phyloP scores from a whole-genome alignment of 176 grass and related monocot species.

The Phyllostachys edulis region DNA sequence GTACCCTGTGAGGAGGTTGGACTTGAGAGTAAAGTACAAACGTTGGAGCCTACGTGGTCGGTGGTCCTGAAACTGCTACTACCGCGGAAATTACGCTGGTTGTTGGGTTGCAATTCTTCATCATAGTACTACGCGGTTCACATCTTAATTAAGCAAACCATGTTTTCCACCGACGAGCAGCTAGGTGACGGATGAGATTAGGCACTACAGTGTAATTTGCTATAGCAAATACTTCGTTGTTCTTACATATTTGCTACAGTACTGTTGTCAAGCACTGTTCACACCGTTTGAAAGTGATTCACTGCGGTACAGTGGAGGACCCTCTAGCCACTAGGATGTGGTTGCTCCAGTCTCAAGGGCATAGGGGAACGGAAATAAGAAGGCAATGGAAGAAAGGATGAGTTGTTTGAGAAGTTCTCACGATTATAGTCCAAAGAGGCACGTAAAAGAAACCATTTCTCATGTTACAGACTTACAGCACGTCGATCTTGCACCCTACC shows the following conservation, averaged over 20 bases:
- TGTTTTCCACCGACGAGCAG: conserved; percentile 15
- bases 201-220: too few relatives aligned
- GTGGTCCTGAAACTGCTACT: not conserved
- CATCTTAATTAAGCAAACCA: conserved; percentile 25
- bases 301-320: too few relatives aligned
- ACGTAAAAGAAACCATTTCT: too few relatives aligned
- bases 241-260: too few relatives aligned
- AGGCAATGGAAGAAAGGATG: too few relatives aligned
- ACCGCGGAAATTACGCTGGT: conserved; percentile 41
- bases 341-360: not conserved
- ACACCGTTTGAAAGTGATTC: too few relatives aligned
- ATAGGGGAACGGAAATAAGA: not conserved
- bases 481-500: too few relatives aligned
- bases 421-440: not conserved
- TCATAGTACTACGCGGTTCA: conserved; percentile 20
- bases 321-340: too few relatives aligned
- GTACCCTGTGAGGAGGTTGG: not conserved
- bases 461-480: too few relatives aligned
- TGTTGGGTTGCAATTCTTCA: not conserved
- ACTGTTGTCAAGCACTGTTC: too few relatives aligned
- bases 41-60: not conserved
- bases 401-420: not conserved
- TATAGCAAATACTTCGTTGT: too few relatives aligned
- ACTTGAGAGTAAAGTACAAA: not conserved
- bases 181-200: too few relatives aligned